These are phyloP conservation scores for Fusarium sp. DNA, from an alignment of 2,329 filamentous ascomycete genomes.

Conservation along the genomic window DNA sequence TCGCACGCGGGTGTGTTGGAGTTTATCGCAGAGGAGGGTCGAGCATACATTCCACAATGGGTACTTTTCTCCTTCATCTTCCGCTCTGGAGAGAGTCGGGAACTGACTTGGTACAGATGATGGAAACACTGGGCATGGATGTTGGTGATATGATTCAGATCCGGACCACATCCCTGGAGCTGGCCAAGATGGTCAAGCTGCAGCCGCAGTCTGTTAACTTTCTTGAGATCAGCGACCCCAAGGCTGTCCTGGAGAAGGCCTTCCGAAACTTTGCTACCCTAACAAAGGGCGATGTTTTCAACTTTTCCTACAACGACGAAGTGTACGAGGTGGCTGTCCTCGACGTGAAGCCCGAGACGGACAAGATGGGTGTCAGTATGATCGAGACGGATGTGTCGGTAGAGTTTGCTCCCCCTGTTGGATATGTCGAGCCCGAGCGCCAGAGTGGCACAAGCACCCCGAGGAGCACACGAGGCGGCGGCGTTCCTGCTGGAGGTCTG, in stretches of 20 bases:
- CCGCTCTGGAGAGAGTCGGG: background rate
- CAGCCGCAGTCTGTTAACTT: conserved; percentile 95
- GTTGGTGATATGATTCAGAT: conserved; percentile 95
- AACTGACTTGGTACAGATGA: conserved; percentile 72
- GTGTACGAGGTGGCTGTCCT: conserved; percentile 93
- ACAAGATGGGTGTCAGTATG: conserved; percentile 90
- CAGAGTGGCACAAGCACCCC: conserved; percentile 89
- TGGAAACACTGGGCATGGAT: conserved; percentile 90
- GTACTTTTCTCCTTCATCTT: conserved; percentile 57
- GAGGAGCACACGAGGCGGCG: conserved; percentile 69
- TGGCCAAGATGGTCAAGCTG: conserved; percentile 93
- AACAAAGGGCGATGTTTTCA: conserved; percentile 94
- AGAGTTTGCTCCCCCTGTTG: conserved; percentile 93
- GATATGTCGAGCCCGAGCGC: conserved; percentile 89
- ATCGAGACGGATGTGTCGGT: conserved; percentile 97
- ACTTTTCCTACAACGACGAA: conserved; percentile 95
- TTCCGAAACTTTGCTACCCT: conserved; percentile 96
- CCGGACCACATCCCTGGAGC: conserved; percentile 91
- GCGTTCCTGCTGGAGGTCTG: conserved; percentile 76
- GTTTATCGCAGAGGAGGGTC: conserved; percentile 97
- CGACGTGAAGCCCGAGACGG: conserved; percentile 88
- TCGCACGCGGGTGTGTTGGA: conserved; percentile 96
- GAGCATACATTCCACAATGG: conserved; percentile 97
- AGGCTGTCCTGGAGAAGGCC: conserved; percentile 95
- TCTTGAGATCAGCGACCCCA: conserved; percentile 96